Evolutionary conservation across 768 basidiomycete species (phyloP).

Genomic region (Mrakia hoshinonis): DNA sequence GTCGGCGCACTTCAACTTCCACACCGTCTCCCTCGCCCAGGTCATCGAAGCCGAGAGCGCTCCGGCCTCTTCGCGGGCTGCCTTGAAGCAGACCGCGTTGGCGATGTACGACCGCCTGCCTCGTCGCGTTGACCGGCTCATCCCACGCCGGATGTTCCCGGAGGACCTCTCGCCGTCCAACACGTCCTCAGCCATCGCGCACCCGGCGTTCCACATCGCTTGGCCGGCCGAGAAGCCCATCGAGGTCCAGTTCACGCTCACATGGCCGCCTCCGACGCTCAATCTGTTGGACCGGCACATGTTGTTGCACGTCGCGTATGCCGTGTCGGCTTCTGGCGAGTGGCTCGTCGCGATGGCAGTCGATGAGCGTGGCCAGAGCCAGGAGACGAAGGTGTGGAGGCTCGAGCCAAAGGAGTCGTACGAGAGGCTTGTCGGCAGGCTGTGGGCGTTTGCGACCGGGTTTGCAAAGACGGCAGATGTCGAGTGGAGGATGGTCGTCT

Average conservation of each 20-base stretch:
- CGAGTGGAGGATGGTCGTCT: constrained; percentile 70
- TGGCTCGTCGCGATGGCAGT: constrained; percentile 69
- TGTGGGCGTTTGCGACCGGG: constrained; percentile 62
- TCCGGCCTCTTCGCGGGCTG: constrained; percentile 43
- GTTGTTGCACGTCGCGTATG: constrained; percentile 69
- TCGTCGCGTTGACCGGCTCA: constrained; percentile 51
- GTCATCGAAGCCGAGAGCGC: constrained; percentile 41
- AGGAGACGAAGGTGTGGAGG: constrained; percentile 46
- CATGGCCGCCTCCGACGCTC: constrained; percentile 44
- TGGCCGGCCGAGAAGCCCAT: constrained; percentile 40
- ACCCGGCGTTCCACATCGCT: constrained; percentile 58
- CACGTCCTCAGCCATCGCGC: constrained; percentile 50
- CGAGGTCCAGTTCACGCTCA: constrained; percentile 42
- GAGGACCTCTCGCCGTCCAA: constrained; percentile 38
- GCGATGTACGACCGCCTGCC: constrained; percentile 66
- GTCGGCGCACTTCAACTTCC: constrained; percentile 53
- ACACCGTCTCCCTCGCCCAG: constrained; percentile 63
- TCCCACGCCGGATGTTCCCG: constrained; percentile 51
- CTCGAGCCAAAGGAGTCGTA: constrained; percentile 45
- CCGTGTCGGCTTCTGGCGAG: constrained; percentile 55
- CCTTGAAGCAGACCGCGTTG: constrained; percentile 48
- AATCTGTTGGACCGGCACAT: constrained; percentile 55
- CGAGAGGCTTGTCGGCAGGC: constrained; percentile 49
- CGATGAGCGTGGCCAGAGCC: constrained; percentile 69
- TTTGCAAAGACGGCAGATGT: constrained; percentile 59